Percentiles rank a stretch among this genome's conserved stretches.
phyloP scores from a whole-genome alignment of 768 basidiomycete genomes.

The Leccinum variicolor region DNA sequence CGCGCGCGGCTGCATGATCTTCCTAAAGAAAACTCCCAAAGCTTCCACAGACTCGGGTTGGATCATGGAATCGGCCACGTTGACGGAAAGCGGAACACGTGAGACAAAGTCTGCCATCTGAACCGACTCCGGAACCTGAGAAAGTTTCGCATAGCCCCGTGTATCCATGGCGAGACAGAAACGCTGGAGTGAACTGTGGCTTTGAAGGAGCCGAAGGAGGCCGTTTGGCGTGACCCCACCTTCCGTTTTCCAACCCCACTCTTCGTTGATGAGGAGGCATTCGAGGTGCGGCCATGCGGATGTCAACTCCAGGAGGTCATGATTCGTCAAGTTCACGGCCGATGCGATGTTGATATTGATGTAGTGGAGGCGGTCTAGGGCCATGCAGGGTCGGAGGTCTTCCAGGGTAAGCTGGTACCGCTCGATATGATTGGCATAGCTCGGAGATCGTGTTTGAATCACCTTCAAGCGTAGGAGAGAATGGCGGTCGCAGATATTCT shows the following conservation, averaged over 20 bases:
- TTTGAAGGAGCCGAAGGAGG: constrained; percentile 13
- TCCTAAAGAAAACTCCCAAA: constrained; percentile 16
- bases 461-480: constrained; percentile 7
- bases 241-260: constrained; percentile 18
- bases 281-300: constrained; percentile 18
- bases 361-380: constrained; percentile 9
- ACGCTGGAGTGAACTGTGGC: neutral
- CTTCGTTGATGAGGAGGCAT: constrained; percentile 14
- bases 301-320: constrained; percentile 11
- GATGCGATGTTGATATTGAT: constrained; percentile 12
- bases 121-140: neutral
- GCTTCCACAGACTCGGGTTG: constrained; percentile 14
- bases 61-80: constrained; percentile 17
- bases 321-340: constrained; percentile 8
- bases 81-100: constrained; percentile 8
- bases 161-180: constrained; percentile 17
- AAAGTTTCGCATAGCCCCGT: neutral
- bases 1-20: constrained; percentile 7
- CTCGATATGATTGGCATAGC: neutral
- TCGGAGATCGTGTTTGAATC: constrained; percentile 7
- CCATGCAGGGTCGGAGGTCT: constrained; percentile 15
- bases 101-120: neutral
- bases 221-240: constrained; percentile 18
- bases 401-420: constrained; percentile 14
- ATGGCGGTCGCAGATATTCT: constrained; percentile 4